A percentile compares a stretch with the other conserved stretches of the same genome.
Conservation (phyloP, 2,329 filamentous ascomycete genomes). For the Microsporum audouinii region DNA sequence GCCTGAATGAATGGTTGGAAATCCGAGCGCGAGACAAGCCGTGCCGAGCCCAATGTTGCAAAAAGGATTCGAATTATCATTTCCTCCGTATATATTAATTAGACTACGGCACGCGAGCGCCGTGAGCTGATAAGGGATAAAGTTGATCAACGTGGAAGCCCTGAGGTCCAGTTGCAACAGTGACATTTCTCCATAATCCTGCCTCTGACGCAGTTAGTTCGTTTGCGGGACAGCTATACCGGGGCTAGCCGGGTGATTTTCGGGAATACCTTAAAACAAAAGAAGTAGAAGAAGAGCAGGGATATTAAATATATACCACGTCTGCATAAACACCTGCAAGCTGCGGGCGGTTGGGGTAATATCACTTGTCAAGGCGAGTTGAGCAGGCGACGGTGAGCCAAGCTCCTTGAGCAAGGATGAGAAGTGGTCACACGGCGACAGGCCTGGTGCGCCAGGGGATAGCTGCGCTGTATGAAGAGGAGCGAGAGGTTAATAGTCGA, state of each 20-base stretch:
- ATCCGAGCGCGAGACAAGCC: not conserved
- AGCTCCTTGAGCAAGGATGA: not conserved
- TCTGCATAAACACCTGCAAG: slow-evolving; percentile 1
- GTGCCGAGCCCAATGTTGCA: not conserved
- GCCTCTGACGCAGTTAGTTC: not conserved
- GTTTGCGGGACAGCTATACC: slow-evolving; percentile 1
- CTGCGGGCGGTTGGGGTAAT: not conserved
- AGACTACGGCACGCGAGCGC: slow-evolving; percentile 4
- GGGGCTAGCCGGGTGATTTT: slow-evolving; percentile 3
- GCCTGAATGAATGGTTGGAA: not conserved
- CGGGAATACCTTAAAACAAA: not conserved
- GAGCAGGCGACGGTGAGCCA: not conserved
- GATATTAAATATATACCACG: not conserved
- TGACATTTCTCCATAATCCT: not conserved
- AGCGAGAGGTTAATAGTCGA: not conserved
- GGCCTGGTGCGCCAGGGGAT: not conserved
- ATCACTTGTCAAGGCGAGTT: not conserved
- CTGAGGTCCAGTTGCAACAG: slow-evolving; percentile 3
- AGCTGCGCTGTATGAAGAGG: not conserved
- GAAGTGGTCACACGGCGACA: not conserved
- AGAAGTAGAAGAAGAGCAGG: not conserved
- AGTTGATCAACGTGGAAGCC: slow-evolving; percentile 4
- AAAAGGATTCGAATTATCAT: not conserved
- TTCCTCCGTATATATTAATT: not conserved
- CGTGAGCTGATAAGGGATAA: not conserved